phyloP scores from a whole-genome alignment of 805 yeast genomes.

The Candida taoyuanica region DNA sequence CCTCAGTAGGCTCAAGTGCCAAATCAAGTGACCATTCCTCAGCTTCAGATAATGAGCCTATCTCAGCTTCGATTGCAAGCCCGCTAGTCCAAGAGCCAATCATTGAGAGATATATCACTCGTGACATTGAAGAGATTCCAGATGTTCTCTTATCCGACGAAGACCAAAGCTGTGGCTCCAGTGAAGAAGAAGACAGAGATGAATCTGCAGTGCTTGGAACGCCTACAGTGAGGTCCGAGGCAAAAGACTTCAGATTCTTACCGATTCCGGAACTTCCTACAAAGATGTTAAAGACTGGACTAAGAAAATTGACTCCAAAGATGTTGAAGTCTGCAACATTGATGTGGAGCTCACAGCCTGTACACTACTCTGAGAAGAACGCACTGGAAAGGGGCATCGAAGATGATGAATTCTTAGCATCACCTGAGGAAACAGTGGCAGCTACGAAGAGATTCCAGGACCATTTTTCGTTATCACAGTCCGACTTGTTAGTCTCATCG shows the following conservation, averaged over 20 bases:
- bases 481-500: slow-evolving; percentile 53
- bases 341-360: slow-evolving; percentile 58
- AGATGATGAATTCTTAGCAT: slow-evolving; percentile 47
- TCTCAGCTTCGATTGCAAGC: background rate
- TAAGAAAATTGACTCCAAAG: slow-evolving; percentile 22
- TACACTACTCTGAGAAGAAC: slow-evolving; percentile 48
- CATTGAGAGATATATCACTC: slow-evolving; percentile 15
- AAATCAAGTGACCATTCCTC: background rate
- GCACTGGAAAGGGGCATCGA: slow-evolving; percentile 33
- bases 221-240: background rate
- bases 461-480: slow-evolving; percentile 58
- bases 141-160: slow-evolving; percentile 6
- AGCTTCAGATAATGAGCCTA: slow-evolving; percentile 4
- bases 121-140: slow-evolving; percentile 15
- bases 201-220: too few relatives aligned
- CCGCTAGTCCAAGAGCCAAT: slow-evolving; percentile 15
- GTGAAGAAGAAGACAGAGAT: too few relatives aligned
- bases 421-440: slow-evolving; percentile 37
- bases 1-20: background rate
- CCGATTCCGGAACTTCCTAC: slow-evolving; percentile 7
- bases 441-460: slow-evolving; percentile 56
- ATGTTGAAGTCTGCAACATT: slow-evolving; percentile 24
- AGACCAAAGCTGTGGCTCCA: too few relatives aligned
- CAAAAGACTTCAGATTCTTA: slow-evolving; percentile 1
- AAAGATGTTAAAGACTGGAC: slow-evolving; percentile 4